A percentile compares a stretch with the other conserved stretches of the same genome.
Conservation (phyloP, 2,329 filamentous ascomycete species). For the Rutstroemia sp. region DNA sequence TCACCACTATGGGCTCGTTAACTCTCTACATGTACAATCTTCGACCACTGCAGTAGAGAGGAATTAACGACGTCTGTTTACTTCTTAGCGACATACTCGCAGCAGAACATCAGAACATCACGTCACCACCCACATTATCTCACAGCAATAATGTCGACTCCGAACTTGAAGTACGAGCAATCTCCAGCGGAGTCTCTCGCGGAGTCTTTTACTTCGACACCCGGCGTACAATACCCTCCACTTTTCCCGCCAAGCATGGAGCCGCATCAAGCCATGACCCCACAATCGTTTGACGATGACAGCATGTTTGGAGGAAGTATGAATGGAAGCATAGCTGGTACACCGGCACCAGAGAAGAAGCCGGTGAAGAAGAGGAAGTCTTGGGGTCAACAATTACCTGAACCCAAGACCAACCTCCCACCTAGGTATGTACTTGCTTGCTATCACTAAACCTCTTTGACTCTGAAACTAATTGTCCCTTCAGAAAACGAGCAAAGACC, state of each 20-base stretch:
- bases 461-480: constrained; percentile 15
- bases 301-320: constrained; percentile 26
- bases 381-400: constrained; percentile 94
- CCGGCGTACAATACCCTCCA: constrained; percentile 26
- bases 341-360: constrained; percentile 53
- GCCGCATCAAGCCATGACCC: constrained; percentile 26
- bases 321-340: constrained; percentile 20
- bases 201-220: constrained; percentile 30
- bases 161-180: constrained; percentile 29
- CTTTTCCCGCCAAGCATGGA: constrained; percentile 26
- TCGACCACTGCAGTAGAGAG: background rate
- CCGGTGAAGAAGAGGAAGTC: constrained; percentile 91
- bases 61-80: background rate
- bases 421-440: constrained; percentile 53
- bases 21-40: constrained; percentile 1
- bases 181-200: constrained; percentile 27
- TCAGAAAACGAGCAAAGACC: constrained; percentile 92
- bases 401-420: constrained; percentile 92
- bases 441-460: constrained; percentile 1
- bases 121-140: background rate
- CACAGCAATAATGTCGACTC: constrained; percentile 14
- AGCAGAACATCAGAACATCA: background rate
- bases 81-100: background rate
- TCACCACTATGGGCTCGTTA: constrained; percentile 4
- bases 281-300: constrained; percentile 28